Evolutionary conservation across 2,329 filamentous ascomycete species (phyloP), one percentile per base, ranked within the genome.

Genomic region (Botryotinia globosa): DNA sequence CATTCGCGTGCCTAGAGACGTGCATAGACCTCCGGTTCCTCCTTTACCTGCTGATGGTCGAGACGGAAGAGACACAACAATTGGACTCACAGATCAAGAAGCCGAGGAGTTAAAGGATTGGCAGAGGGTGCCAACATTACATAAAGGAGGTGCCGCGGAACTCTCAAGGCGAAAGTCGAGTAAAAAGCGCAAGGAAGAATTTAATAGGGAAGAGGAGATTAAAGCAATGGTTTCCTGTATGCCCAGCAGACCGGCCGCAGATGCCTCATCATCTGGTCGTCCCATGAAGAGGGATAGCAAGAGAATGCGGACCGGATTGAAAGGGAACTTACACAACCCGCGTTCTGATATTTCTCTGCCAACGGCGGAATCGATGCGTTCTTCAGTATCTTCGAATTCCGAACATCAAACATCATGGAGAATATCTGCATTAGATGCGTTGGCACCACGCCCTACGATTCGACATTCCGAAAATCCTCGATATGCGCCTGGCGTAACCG

Each of bases 401-500:
- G 93, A 96, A 76, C 87, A 89, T 74, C 87, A 90, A 58, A 74
- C 77, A 71, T 91, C 92, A 0, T 98, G 92, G 85, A 93, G 91
- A 77, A 87, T 98, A 67, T 94, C 93, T 69, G 87, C 90, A 18
- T 86, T 98, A 69, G 92, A 92, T 74, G 88, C 92, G n/a, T 88
- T 98, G 75, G 91, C 92, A 16, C 95, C 96, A 9, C 89, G 94
- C 64, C 96, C 96, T 20, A 94, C 92, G 0, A 87, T 98, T 72
- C 91, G 91, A 74, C 94, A 91, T 81, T 88, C 91, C 7, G 87
- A 90, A 39, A 87, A 90, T 73, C 87, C 91, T 29, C 86, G 90
- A 77, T 86, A 87, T 78, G 85, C 83, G 73, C 80, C 85, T 80
- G 73, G 76, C 81, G 83, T 79, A 82, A 80, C 82, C 75, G 75